These are phyloP conservation scores for Vanrija sp. DNA, from an alignment of 1,284 basidiomycete genomes.

Conservation along the genomic window DNA sequence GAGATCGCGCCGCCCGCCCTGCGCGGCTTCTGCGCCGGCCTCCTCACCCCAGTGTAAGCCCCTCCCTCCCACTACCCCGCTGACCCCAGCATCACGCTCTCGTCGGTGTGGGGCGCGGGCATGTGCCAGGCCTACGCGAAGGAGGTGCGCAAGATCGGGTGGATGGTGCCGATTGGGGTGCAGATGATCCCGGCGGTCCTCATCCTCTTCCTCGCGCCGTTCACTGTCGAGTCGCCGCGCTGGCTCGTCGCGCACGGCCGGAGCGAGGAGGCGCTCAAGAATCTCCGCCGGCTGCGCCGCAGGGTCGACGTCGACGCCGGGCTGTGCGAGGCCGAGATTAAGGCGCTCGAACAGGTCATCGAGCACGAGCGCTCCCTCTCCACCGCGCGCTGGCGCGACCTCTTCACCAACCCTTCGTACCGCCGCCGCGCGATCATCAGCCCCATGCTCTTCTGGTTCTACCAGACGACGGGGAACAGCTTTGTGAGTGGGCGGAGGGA, in stretches of 20 bases:
- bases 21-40: slow-evolving; percentile 20
- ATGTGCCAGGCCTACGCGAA: slow-evolving; percentile 14
- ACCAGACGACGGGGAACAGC: slow-evolving; percentile 19
- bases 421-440: slow-evolving; percentile 12
- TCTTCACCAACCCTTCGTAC: slow-evolving; percentile 19
- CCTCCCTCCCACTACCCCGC: no score
- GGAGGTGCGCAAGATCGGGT: slow-evolving; percentile 10
- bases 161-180: slow-evolving; percentile 21
- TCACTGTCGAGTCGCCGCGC: slow-evolving; percentile 23
- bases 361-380: slow-evolving; percentile 3
- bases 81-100: slow-evolving; percentile 5
- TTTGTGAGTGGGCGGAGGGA: not conserved
- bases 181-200: slow-evolving; percentile 17
- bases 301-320: slow-evolving; percentile 15
- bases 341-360: slow-evolving; percentile 20
- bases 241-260: slow-evolving; percentile 20
- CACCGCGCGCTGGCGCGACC: slow-evolving; percentile 18
- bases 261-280: slow-evolving; percentile 13
- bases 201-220: slow-evolving; percentile 6
- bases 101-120: slow-evolving; percentile 11
- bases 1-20: slow-evolving; percentile 19
- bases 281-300: slow-evolving; percentile 16
- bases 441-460: slow-evolving; percentile 10
- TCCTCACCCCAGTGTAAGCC: slow-evolving; percentile 5
- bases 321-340: slow-evolving; percentile 14